These are phyloP conservation scores for Trifolium pratense DNA, from an alignment of 306 rosid species.

Conservation along the genomic window DNA sequence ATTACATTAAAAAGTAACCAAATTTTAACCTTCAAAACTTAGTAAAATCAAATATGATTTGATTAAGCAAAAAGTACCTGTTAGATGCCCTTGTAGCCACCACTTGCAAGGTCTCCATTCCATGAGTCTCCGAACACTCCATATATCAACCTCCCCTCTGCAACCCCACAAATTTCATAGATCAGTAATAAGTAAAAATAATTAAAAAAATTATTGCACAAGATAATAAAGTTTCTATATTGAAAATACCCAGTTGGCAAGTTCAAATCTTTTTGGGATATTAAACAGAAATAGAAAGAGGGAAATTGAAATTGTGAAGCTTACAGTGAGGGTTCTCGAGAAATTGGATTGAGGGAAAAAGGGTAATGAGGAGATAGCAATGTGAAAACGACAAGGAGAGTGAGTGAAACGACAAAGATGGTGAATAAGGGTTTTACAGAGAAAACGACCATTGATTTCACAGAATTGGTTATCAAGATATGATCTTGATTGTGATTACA, in stretches of 20 bases:
- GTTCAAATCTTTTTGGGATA: conserved; percentile 18
- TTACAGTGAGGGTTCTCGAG: conserved; percentile 50
- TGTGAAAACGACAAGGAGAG: conserved; percentile 50
- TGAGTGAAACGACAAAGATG: conserved; percentile 52
- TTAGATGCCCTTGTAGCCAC: conserved; percentile 76
- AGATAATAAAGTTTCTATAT: conserved; percentile 18
- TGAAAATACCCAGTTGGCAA: conserved; percentile 25
- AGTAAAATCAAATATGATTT: not conserved
- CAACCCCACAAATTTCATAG: conserved; percentile 35
- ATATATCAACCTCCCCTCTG: conserved; percentile 66
- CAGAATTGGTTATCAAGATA: not conserved
- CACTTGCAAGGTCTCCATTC: conserved; percentile 96
- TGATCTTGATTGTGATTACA: not conserved
- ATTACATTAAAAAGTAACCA: conserved; percentile 1
- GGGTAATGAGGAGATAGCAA: conserved; percentile 57
- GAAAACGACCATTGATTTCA: conserved; percentile 64
- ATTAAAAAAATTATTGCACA: not conserved
- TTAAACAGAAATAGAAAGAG: not conserved
- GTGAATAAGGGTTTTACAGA: conserved; percentile 69
- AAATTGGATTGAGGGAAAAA: conserved; percentile 43
- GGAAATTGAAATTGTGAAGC: conserved; percentile 27
- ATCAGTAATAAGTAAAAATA: conserved; percentile 7
- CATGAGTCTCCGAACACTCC: conserved; percentile 76
- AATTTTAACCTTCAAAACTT: conserved; percentile 11
- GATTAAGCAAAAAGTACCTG: conserved; percentile 51